Percentiles rank a stretch among this genome's conserved stretches.
Evolutionary conservation across 2,329 filamentous ascomycete species (phyloP).

Genomic region (Clathrospora elynae): DNA sequence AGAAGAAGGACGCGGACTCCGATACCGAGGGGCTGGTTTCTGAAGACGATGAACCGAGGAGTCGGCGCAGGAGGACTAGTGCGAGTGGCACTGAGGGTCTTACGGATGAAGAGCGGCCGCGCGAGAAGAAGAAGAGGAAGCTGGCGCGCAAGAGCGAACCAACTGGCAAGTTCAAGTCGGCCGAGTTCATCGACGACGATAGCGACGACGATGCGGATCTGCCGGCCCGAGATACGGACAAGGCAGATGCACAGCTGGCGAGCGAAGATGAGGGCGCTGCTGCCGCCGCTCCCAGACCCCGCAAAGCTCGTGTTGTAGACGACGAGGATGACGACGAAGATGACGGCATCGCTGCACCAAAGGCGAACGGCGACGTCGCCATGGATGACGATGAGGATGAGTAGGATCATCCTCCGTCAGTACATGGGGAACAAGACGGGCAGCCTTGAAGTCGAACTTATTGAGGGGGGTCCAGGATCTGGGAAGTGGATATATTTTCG

Average conservation of each 20-base stretch:
- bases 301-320: conserved; percentile 41
- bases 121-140: conserved; percentile 67
- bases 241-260: conserved; percentile 10
- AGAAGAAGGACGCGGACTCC: conserved; percentile 65
- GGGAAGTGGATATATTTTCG: too few relatives aligned
- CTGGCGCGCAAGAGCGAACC: conserved; percentile 59
- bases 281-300: conserved; percentile 30
- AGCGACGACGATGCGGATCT: conserved; percentile 37
- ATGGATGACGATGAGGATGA: conserved; percentile 43
- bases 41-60: conserved; percentile 46
- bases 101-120: conserved; percentile 63
- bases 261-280: conserved; percentile 34
- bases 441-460: too few relatives aligned
- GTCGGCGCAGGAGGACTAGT: conserved; percentile 45
- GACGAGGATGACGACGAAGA: conserved; percentile 44
- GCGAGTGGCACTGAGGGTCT: conserved; percentile 49
- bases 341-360: conserved; percentile 28
- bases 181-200: conserved; percentile 81
- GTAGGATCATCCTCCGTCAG: conserved; percentile 12
- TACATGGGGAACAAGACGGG: too few relatives aligned
- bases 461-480: too few relatives aligned
- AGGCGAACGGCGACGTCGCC: conserved; percentile 28
- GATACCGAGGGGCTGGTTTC: conserved; percentile 51
- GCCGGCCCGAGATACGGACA: conserved; percentile 24
- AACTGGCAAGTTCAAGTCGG: conserved; percentile 78